Base-by-base conservation (phyloP, 2,329 filamentous ascomycete species). In the Dactylellina haptotyla region DNA sequence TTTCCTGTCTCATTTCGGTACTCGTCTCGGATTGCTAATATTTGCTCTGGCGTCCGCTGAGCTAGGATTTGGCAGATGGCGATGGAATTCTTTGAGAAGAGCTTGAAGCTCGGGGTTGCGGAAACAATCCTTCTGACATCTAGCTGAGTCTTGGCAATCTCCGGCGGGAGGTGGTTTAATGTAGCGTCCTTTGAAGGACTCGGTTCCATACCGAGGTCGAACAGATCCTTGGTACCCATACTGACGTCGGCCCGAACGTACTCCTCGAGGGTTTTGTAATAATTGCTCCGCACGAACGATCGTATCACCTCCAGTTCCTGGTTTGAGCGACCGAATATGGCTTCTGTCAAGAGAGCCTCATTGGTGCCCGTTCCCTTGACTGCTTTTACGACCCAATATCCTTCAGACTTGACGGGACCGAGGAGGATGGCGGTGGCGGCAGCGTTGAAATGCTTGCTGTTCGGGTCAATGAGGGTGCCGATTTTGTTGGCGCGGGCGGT, bases 301-400 rank as follows among this genome's bases (percentile, higher is more conserved):
- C 96, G 96, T 84, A 99, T 97, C 39, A 91, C 92, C 61, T 87
- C 85, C 39, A 99, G 84, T 78, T 98, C 94, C 32, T 93, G 92
- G 78, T 98, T 98, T 34, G 88, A 90, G 34, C 94, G 87, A 6
- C 88, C 86, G 2, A 97, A 86, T 1, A 98, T 85, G 4, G 97
- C 86, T 77, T 98, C 94, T 80, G 97, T 95, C 54, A 99, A 84
- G 0, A 95, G 84, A 62, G 84, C 83, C 79, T 98, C 94, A 78
- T 96, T 96, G 0, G 94, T 98, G 5, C 95, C 95, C 0, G 87
- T 80, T 0, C 94, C 93, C 53, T 88, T 84, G 83, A 97, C 88
- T 0, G 92, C 89, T 1, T 89, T 84, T 78, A 89, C 84, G 6
- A 95, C 82, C 59, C 87, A 85, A 78, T 89, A 84, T 2, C 90